These are phyloP conservation scores for Volvariella surrecta DNA, from an alignment of 1,284 basidiomycete species.

Conservation along the genomic window DNA sequence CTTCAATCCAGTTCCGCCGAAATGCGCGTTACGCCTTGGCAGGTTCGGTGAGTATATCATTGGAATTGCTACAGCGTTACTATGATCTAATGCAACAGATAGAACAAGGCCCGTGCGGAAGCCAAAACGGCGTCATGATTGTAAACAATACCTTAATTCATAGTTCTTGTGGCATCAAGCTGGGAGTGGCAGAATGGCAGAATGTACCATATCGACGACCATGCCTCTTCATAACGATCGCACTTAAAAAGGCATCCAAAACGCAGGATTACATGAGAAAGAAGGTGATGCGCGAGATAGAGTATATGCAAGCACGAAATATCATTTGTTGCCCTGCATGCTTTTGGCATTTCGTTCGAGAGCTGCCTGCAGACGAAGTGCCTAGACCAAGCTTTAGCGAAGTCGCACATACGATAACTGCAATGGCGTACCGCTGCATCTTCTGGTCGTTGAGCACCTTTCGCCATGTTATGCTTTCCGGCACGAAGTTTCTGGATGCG, in stretches of 20 bases:
- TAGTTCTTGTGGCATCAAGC: too few relatives aligned
- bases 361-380: conserved; percentile 45
- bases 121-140: conserved; percentile 36
- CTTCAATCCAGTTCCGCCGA: conserved; percentile 64
- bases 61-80: background rate
- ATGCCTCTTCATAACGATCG: too few relatives aligned
- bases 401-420: conserved; percentile 4
- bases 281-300: conserved; percentile 5
- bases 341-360: conserved; percentile 51
- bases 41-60: conserved; percentile 61
- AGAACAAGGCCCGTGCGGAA: conserved; percentile 60
- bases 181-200: too few relatives aligned
- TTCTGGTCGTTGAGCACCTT: conserved; percentile 70
- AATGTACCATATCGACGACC: too few relatives aligned
- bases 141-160: conserved; percentile 9
- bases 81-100: background rate
- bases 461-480: conserved; percentile 80
- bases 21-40: conserved; percentile 72
- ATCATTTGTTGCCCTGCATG: conserved; percentile 12
- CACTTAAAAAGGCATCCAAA: too few relatives aligned
- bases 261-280: background rate
- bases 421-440: conserved; percentile 59
- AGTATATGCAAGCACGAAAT: too few relatives aligned
- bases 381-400: conserved; percentile 28
- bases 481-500: conserved; percentile 40